These are phyloP conservation scores for Mimosa pudica DNA, from an alignment of 306 rosid species.

Conservation along the genomic window DNA sequence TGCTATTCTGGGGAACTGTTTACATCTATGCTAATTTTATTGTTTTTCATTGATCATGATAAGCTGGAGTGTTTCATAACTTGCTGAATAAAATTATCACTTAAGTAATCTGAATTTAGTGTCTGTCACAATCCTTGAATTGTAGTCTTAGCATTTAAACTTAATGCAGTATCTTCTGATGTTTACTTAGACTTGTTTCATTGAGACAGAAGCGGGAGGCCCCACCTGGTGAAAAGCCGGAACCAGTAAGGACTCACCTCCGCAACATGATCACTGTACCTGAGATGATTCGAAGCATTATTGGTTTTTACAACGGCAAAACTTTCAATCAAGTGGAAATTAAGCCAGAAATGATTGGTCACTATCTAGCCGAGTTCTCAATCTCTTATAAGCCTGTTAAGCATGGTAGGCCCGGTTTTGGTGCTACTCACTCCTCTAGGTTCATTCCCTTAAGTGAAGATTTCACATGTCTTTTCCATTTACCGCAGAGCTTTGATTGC, in stretches of 20 bases:
- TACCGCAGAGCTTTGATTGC: background rate
- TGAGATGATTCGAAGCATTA: constrained; percentile 29
- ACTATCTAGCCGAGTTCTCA: constrained; percentile 39
- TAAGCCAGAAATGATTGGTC: constrained; percentile 42
- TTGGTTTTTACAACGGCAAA: constrained; percentile 32
- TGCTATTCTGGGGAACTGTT: background rate
- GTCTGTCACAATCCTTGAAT: background rate
- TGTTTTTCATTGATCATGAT: background rate
- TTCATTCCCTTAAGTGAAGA: constrained; percentile 43
- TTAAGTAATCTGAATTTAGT: background rate
- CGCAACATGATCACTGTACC: constrained; percentile 38
- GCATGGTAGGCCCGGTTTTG: constrained; percentile 41
- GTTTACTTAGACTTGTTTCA: background rate
- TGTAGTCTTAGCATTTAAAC: background rate
- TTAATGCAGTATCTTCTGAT: background rate
- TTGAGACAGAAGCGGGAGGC: constrained; percentile 39
- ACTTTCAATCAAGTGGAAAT: constrained; percentile 41
- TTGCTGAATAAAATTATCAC: background rate
- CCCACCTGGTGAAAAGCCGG: constrained; percentile 36
- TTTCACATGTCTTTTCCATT: background rate
- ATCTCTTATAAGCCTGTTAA: constrained; percentile 32
- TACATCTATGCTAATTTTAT: background rate
- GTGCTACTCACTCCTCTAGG: constrained; percentile 39
- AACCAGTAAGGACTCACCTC: constrained; percentile 36
- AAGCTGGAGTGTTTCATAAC: background rate